Base-by-base conservation (phyloP, 345 rosid genomes). In the Alliaria petiolata region DNA sequence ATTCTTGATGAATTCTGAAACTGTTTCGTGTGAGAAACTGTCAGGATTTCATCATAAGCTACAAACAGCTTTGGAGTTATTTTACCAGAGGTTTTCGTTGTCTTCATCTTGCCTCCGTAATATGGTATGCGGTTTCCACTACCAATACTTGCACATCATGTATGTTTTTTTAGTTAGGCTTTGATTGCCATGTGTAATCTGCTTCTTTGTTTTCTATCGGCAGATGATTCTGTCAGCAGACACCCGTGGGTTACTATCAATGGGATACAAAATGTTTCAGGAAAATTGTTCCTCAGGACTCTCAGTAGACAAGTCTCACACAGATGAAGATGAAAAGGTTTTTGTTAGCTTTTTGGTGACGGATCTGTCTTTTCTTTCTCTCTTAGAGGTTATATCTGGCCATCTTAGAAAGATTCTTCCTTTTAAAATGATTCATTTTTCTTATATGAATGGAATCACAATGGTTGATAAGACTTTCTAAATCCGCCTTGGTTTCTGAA, bases 41-140 rank as follows among this genome's bases (percentile, higher is more conserved):
- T 79, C 81, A 69, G 73, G 40, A 56, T 83, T 92, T 76, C 82
- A 40, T 43, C 77, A 80, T 40, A 87, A 84, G 69, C 78, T 90
- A 35, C 76, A 57, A 56, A 68, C 77, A 26, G 89, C 82, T 31
- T 79, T 92, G 67, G 75, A 78, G 45, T 78, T 63, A 63, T 63
- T 84, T 62, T 83, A 84, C 75, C 89, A 85, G 69, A 85, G 85
- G 78, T 88, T 87, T 80, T 85, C 84, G 14, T 50, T 92, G 66
- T 78, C 66, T 74, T 76, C 89, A 58, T 82, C 86, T 62, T 63
- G 72, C 74, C 65, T 90, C 62, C 77, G 83, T 50, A 76, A 74
- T 70, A 81, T 46, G 98, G 98, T 92, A 75, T 65, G 83, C 67
- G 25, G 62, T 68, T 69, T 45, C 44, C 51, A 50, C 42, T 25